phyloP scores from a whole-genome alignment of 73 alveolate genomes.

The Paramecium sonneborni region DNA sequence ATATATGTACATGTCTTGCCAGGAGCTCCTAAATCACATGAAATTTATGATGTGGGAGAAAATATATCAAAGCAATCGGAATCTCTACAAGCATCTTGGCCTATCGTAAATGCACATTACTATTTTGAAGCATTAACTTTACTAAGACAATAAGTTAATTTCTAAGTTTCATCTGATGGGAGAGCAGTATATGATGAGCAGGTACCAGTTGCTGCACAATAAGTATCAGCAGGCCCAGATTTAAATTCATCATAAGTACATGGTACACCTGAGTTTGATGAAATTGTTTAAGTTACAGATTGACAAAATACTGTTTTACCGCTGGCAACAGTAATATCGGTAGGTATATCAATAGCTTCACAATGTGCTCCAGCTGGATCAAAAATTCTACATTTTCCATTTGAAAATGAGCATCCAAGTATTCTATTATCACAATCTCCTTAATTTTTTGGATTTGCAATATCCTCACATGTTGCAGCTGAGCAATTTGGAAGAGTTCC shows the following conservation, averaged over 20 bases:
- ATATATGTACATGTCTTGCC: not conserved
- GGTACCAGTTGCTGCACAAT: not conserved
- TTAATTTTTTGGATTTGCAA: not conserved
- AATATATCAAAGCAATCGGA: not conserved
- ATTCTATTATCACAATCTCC: slow-evolving; percentile 4
- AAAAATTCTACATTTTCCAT: not conserved
- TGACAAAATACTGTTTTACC: not conserved
- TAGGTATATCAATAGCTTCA: not conserved
- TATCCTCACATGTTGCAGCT: not conserved
- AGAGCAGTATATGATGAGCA: not conserved
- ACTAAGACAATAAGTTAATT: not conserved
- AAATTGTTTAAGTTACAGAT: not conserved
- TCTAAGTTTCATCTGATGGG: not conserved
- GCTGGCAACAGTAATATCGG: not conserved
- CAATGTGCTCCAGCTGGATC: not conserved
- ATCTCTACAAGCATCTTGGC: not conserved
- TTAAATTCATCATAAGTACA: not conserved
- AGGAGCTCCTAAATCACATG: not conserved
- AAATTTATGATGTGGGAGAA: not conserved
- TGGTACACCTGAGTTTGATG: not conserved
- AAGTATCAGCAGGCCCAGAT: not conserved
- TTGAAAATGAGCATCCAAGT: not conserved
- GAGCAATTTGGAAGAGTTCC: not conserved
- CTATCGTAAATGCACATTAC: not conserved
- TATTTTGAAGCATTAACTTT: not conserved